Conservation (phyloP, 2,329 filamentous ascomycete genomes). For the Fusarium zealandicum region DNA sequence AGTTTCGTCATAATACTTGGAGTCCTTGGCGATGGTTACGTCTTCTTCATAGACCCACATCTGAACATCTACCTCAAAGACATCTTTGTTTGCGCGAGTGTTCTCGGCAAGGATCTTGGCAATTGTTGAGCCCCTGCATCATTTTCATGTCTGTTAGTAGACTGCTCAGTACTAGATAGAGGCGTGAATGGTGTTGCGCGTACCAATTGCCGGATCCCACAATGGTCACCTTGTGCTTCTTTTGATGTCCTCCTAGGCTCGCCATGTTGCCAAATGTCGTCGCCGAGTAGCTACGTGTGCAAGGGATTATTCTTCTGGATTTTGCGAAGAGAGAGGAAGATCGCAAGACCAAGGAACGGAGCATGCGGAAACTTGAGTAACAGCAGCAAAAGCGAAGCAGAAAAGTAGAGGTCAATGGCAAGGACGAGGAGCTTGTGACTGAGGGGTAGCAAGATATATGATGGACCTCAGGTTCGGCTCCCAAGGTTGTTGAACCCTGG, state of each 20-base stretch:
- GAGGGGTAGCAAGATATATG: slow-evolving; percentile 35
- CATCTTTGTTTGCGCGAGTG: slow-evolving; percentile 74
- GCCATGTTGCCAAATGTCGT: slow-evolving; percentile 44
- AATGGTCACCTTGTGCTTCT: slow-evolving; percentile 91
- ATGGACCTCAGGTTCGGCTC: slow-evolving; percentile 29
- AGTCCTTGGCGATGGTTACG: slow-evolving; percentile 74
- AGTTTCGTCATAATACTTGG: slow-evolving; percentile 73
- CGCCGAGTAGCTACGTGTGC: slow-evolving; percentile 25
- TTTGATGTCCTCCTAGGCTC: slow-evolving; percentile 59
- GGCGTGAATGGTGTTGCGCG: neutral
- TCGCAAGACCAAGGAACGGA: slow-evolving; percentile 32
- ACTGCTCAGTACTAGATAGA: neutral
- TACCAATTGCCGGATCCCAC: slow-evolving; percentile 98
- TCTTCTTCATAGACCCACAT: slow-evolving; percentile 99
- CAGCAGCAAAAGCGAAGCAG: slow-evolving; percentile 1
- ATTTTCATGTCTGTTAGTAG: neutral
- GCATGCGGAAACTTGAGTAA: slow-evolving; percentile 29
- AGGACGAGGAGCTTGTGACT: slow-evolving; percentile 27
- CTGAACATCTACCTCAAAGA: slow-evolving; percentile 90
- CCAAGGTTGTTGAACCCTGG: slow-evolving; percentile 42
- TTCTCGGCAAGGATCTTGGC: slow-evolving; percentile 97
- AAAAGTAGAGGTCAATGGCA: slow-evolving; percentile 4
- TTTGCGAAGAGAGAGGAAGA: slow-evolving; percentile 21
- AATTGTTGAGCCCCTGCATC: slow-evolving; percentile 87
- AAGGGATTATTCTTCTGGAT: slow-evolving; percentile 24